Evolutionary conservation across 371 early-diverging fungal species (phyloP), one percentile per base, ranked within the genome.

Genomic region (Rhizomucor miehei): DNA sequence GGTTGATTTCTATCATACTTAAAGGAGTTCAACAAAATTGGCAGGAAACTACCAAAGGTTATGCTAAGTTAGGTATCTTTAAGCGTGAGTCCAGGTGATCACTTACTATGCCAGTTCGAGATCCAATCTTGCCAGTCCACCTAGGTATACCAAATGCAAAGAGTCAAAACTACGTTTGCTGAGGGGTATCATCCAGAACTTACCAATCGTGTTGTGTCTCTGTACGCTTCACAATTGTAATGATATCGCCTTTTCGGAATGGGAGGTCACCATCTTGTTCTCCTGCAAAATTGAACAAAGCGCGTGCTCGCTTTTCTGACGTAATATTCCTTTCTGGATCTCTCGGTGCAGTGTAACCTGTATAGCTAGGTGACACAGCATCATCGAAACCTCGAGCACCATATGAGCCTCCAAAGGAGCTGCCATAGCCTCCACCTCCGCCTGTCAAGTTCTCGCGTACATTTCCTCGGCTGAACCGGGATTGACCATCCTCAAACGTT

Each of bases 221-320:
- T 2, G 90, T 79, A 51, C 77, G 77, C 52, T 84, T 81, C 17
- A 75, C 54, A 47, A 93, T 77, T 3, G 73, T 80, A 56, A 93
- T 89, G 20, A 87, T 64, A 65, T 93, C 93, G n/a, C 89, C 91
- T 60, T 88, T 87, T 25, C 65, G 70, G 61, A 93, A 92, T 11
- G 79, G 56, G 40, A 92, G 63, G 62, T 92, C 93, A n/a, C 85
- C 90, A 6, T 71, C 73, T 62, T 89, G 82, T 55, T 88, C 80
- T 0, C 86, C 91, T 21, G 61, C 60, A 70, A 89, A 93, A 56
- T 90, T 88, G 54, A 86, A 93, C 38, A 87, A 50, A 1, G 93
- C 93, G 29, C 82, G 70, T n/a, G 80, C 86, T 57, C 79, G 67
- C 52, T 69, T 38, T 36, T 57, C 51, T 16, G 37, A 38, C 17